These are phyloP conservation scores for Achaetomium macrosporum DNA, from an alignment of 2,329 filamentous ascomycete species.

Conservation along the genomic window DNA sequence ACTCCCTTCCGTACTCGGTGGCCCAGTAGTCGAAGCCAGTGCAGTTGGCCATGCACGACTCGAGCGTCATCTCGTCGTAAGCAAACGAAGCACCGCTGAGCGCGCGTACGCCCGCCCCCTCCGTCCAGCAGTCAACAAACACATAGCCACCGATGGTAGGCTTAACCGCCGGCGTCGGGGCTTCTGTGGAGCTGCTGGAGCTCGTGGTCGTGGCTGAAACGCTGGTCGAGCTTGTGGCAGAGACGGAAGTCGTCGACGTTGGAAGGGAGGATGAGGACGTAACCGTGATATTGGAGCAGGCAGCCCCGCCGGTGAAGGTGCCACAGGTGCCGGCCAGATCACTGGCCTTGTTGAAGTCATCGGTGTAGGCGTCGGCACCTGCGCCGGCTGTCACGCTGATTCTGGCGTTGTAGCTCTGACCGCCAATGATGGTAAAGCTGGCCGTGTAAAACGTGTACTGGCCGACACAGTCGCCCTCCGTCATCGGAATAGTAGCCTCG, in stretches of 20 bases:
- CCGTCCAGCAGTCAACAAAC: constrained; percentile 45
- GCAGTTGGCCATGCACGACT: constrained; percentile 43
- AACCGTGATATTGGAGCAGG: constrained; percentile 20
- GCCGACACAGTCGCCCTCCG: constrained; percentile 40
- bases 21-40: constrained; percentile 43
- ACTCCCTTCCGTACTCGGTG: constrained; percentile 48
- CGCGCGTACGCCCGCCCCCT: constrained; percentile 40
- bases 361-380: constrained; percentile 31
- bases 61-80: constrained; percentile 45
- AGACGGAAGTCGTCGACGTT: constrained; percentile 13
- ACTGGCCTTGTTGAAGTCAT: constrained; percentile 45
- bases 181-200: constrained; percentile 19
- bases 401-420: constrained; percentile 39
- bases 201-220: constrained; percentile 16
- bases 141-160: constrained; percentile 39
- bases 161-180: constrained; percentile 34
- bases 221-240: constrained; percentile 9
- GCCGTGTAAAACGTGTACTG: constrained; percentile 44
- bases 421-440: constrained; percentile 39
- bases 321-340: constrained; percentile 41
- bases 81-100: constrained; percentile 36
- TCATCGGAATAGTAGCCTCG: constrained; percentile 35
- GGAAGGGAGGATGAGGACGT: constrained; percentile 20
- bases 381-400: constrained; percentile 41
- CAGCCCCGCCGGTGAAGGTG: constrained; percentile 33